Evolutionary conservation across 2,329 filamentous ascomycete genomes (phyloP), one percentile per base, ranked within the genome.

Genomic region (Dryadomyces quercus-mongolicae): DNA sequence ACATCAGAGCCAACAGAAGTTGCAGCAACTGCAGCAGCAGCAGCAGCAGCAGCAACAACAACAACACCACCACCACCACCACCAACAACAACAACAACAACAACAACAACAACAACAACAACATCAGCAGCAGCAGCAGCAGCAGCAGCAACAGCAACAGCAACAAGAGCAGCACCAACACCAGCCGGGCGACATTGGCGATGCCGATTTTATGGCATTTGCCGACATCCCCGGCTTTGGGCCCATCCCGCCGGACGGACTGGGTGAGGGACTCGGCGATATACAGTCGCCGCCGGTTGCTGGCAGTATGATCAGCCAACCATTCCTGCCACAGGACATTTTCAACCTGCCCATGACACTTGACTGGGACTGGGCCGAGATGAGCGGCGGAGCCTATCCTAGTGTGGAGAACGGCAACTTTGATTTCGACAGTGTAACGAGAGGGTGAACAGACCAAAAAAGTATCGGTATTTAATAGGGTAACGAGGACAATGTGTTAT

Each of bases 261-360:
- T 60, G 56, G 42, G 53, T 13, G 44, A 44, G 12, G 21, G 56
- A 16, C 25, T 59, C 44, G 63, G 63, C n/a, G 63, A 59, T 52
- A 59, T 69, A 54, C 64, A 65, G 54, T 75, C 67, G 55, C 67
- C 66, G 36, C 65, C 66, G 13, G 57, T 64, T 7, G 58, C 61
- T 7, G 64, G 65, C n/a, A 64, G 64, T 3, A 51, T 63, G 8
- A 90, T 91, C 64, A 85, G 91, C 63, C 87, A 94, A 60, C 91
- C 91, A 0, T 85, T 95, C 63, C 81, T 97, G 21, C 92, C 93
- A 5, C 89, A 92, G 62, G 93, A 97, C 69, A 70, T 97, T 25
- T 98, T 93, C 82, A 86, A 92, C 67, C 84, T 97, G 80, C 91
- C 92, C 1, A 95, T 95, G 84, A 94, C 88, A 2, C 77, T 97